Percentiles rank a stretch among this genome's conserved stretches.
These are phyloP conservation scores for Rhodamnia argentea DNA, from an alignment of 345 rosid species.

Conservation along the genomic window DNA sequence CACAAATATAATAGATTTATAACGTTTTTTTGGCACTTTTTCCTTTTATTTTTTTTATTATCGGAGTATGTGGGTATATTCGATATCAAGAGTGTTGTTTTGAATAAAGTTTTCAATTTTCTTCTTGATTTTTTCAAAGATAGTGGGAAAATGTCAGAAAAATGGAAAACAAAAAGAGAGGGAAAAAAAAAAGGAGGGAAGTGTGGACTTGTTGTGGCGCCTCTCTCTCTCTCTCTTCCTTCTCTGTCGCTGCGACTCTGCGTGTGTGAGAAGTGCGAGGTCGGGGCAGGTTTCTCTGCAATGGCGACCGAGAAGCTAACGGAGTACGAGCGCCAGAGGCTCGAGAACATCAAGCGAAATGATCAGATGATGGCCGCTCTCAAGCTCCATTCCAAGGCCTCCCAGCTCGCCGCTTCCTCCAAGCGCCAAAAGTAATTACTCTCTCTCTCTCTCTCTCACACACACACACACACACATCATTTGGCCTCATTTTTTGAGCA, in stretches of 20 bases:
- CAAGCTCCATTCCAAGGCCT: conserved; percentile 40
- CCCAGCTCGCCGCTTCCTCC: conserved; percentile 39
- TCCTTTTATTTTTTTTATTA: too few relatives aligned
- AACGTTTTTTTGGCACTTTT: too few relatives aligned
- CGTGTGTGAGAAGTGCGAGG: not conserved
- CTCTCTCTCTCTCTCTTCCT: not conserved
- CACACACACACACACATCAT: not conserved
- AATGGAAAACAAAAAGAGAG: not conserved
- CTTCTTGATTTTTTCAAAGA: not conserved
- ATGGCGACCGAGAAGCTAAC: conserved; percentile 28
- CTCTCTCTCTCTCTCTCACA: not conserved
- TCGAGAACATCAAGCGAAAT: conserved; percentile 71
- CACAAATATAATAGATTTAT: too few relatives aligned
- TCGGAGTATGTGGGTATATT: too few relatives aligned
- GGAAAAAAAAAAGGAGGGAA: not conserved
- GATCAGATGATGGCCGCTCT: conserved; percentile 72
- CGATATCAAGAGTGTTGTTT: not conserved
- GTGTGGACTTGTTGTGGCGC: not conserved
- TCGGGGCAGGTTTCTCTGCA: not conserved
- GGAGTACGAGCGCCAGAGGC: conserved; percentile 71
- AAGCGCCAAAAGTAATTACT: conserved; percentile 39
- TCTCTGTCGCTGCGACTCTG: not conserved
- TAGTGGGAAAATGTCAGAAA: not conserved
- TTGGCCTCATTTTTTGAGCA: not conserved
- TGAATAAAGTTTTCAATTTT: not conserved